phyloP scores from a whole-genome alignment of 2,329 filamentous ascomycete species.

The Aspergillus brunneoviolaceus region DNA sequence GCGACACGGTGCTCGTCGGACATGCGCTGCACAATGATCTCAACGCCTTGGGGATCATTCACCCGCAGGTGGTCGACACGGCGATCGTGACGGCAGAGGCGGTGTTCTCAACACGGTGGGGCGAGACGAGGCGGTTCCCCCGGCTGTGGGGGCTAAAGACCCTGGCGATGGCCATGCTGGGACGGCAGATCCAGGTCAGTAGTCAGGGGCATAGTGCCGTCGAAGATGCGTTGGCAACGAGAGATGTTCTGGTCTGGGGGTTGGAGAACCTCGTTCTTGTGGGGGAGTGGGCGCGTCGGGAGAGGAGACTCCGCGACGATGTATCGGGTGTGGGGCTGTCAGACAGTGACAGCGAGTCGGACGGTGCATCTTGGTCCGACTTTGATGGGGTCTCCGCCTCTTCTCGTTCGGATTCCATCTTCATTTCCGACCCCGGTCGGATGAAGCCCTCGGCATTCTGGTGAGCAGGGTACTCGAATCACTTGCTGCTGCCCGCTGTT shows the following conservation, averaged over 20 bases:
- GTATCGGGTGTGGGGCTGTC: too few species aligned
- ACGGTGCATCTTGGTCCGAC: too few species aligned
- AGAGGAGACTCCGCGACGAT: background rate
- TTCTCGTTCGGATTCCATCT: too few species aligned
- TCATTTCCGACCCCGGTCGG: too few species aligned
- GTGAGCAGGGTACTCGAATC: too few species aligned
- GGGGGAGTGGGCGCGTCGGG: conserved; percentile 31
- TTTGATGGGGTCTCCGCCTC: too few species aligned
- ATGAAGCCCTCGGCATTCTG: too few species aligned
- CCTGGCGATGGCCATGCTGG: conserved; percentile 37
- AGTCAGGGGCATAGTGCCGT: conserved; percentile 48
- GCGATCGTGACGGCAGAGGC: conserved; percentile 41
- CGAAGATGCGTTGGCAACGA: conserved; percentile 51
- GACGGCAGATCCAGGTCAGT: conserved; percentile 35
- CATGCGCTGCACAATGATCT: conserved; percentile 51
- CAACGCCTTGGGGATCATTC: conserved; percentile 44
- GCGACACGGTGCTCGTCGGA: conserved; percentile 50
- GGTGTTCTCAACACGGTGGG: conserved; percentile 14
- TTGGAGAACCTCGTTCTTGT: conserved; percentile 42
- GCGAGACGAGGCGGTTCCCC: background rate
- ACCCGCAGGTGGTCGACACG: conserved; percentile 48
- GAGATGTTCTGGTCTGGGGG: conserved; percentile 51
- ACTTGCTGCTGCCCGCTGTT: too few species aligned
- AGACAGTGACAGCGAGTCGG: too few species aligned
- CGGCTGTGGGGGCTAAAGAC: conserved; percentile 39